Percentiles rank a stretch among this genome's conserved stretches.
Conservation (phyloP, 768 basidiomycete species). For the Boletus reticulatus region DNA sequence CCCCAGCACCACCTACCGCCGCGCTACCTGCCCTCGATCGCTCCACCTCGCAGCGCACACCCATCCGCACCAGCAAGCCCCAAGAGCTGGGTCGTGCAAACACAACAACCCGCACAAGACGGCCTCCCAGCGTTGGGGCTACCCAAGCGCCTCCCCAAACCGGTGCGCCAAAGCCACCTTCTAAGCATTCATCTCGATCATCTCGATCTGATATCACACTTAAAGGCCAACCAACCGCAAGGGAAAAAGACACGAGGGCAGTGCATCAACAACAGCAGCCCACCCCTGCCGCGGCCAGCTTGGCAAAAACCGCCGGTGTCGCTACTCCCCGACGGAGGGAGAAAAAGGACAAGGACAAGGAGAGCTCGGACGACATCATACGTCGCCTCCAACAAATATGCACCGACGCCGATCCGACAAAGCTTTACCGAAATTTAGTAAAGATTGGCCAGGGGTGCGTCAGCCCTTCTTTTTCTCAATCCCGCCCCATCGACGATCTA, state of each 20-base stretch:
- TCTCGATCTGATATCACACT: constrained; percentile 58
- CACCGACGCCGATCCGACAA: constrained; percentile 95
- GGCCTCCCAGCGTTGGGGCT: constrained; percentile 43
- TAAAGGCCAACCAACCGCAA: constrained; percentile 36
- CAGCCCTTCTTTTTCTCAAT: not conserved
- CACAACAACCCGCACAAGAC: constrained; percentile 66
- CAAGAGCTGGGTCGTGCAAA: constrained; percentile 57
- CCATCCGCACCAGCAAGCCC: constrained; percentile 47
- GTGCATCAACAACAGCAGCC: constrained; percentile 43
- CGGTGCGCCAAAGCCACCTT: constrained; percentile 34
- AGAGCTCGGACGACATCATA: constrained; percentile 86
- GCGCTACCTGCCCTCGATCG: constrained; percentile 76
- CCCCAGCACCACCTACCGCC: constrained; percentile 67
- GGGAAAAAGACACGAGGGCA: constrained; percentile 38
- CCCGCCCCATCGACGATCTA: constrained; percentile 1
- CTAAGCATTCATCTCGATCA: constrained; percentile 55
- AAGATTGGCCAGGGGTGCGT: constrained; percentile 98
- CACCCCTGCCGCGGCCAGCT: constrained; percentile 60
- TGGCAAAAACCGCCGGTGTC: constrained; percentile 66
- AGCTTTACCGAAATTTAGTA: constrained; percentile 85
- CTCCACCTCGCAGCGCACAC: constrained; percentile 81
- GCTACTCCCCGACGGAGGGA: constrained; percentile 84
- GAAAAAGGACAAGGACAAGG: constrained; percentile 79
- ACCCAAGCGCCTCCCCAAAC: constrained; percentile 27
- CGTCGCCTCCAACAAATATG: constrained; percentile 91